Conservation (phyloP, 1,284 basidiomycete genomes). For the Malassezia dermatis region DNA sequence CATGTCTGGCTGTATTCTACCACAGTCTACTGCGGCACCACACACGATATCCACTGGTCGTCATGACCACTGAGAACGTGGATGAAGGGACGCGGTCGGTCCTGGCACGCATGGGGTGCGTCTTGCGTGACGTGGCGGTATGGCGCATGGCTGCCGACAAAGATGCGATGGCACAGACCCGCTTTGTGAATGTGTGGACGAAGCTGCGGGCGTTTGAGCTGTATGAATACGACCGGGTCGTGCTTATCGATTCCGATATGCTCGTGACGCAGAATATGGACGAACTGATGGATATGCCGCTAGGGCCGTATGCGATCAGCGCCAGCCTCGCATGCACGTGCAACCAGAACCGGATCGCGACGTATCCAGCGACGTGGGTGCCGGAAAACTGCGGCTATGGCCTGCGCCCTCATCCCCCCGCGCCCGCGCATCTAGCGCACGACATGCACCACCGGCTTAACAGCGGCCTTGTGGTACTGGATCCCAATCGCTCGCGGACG, state of each 20-base stretch:
- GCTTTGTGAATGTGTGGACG: conserved; percentile 44
- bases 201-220: conserved; percentile 41
- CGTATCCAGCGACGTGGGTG: conserved; percentile 82
- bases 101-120: conserved; percentile 1
- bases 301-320: conserved; percentile 58
- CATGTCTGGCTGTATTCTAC: conserved; percentile 8
- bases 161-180: conserved; percentile 15
- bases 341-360: conserved; percentile 69
- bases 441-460: conserved; percentile 68
- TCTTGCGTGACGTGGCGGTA: conserved; percentile 1
- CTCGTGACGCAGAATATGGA: conserved; percentile 78
- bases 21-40: not conserved
- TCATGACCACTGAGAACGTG: conserved; percentile 8
- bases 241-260: conserved; percentile 86
- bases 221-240: conserved; percentile 57
- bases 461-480: conserved; percentile 74
- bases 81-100: not conserved
- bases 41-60: conserved; percentile 13
- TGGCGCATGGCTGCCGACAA: not conserved
- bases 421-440: conserved; percentile 51
- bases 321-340: conserved; percentile 82
- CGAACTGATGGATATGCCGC: conserved; percentile 56
- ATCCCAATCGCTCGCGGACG: conserved; percentile 52
- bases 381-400: conserved; percentile 79
- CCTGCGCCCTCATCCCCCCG: conserved; percentile 50